Percentiles rank a stretch among this genome's conserved stretches.
Conservation (phyloP, 305 asterid genomes). For the Ilex paraguariensis region DNA sequence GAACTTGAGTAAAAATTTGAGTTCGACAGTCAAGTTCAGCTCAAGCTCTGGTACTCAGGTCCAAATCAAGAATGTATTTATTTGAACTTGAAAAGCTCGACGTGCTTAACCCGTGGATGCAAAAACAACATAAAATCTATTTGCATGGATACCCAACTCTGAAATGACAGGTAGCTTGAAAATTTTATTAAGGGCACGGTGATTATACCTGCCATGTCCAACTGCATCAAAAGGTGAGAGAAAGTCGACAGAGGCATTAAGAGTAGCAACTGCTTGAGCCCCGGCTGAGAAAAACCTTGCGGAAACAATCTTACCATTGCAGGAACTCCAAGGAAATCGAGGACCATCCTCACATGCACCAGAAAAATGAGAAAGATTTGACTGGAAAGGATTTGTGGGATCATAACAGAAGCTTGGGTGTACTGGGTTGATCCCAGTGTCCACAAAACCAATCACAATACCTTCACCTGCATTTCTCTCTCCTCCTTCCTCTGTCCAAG, state of each 20-base stretch:
- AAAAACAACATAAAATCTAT: too few species aligned
- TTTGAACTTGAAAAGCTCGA: too few species aligned
- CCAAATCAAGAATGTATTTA: too few species aligned
- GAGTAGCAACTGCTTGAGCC: constrained; percentile 48
- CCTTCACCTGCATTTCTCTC: constrained; percentile 72
- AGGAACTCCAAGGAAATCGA: constrained; percentile 50
- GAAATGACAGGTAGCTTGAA: too few species aligned
- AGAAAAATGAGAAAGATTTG: constrained; percentile 44
- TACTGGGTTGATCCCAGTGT: constrained; percentile 68
- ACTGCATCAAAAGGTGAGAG: constrained; percentile 75
- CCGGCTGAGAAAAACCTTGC: constrained; percentile 79
- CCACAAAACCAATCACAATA: constrained; percentile 77
- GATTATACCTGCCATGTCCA: constrained; percentile 81
- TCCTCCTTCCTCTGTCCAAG: constrained; percentile 71
- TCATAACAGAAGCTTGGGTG: constrained; percentile 80
- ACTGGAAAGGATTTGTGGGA: constrained; percentile 36
- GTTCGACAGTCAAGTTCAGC: too few species aligned
- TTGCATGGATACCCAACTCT: too few species aligned
- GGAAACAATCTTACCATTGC: constrained; percentile 82
- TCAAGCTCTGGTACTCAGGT: too few species aligned
- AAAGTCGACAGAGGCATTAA: constrained; percentile 52
- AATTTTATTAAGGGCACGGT: too few species aligned
- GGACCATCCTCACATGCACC: constrained; percentile 76
- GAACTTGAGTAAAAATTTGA: too few species aligned
- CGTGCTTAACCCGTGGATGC: too few species aligned